These are phyloP conservation scores for Ustilago lituana DNA, from an alignment of 1,284 basidiomycete species.

Conservation along the genomic window DNA sequence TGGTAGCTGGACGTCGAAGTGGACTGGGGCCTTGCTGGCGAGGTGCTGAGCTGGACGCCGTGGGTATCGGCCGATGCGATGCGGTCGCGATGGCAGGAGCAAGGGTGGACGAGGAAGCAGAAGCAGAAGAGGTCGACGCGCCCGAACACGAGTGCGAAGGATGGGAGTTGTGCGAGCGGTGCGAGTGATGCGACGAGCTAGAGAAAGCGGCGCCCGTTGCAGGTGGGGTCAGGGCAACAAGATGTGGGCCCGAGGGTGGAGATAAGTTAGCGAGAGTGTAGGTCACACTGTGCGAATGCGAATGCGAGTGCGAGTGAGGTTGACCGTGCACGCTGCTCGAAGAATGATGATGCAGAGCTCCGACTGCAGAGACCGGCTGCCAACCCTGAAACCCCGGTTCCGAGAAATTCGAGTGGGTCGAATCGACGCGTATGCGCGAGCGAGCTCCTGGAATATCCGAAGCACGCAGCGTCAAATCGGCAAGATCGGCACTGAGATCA, in stretches of 20 bases:
- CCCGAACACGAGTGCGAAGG: slow-evolving; percentile 1
- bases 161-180: slow-evolving; percentile 16
- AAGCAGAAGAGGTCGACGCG: slow-evolving; percentile 4
- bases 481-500: slow-evolving; percentile 11
- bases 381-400: slow-evolving; percentile 20
- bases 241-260: slow-evolving; percentile 18
- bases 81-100: slow-evolving; percentile 3
- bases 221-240: slow-evolving; percentile 15
- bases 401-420: slow-evolving; percentile 24
- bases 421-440: slow-evolving; percentile 15
- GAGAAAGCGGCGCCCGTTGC: slow-evolving; percentile 7
- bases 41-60: slow-evolving; percentile 6
- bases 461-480: slow-evolving; percentile 29
- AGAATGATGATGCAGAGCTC: slow-evolving; percentile 4
- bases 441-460: slow-evolving; percentile 18
- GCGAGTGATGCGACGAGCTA: slow-evolving; percentile 22
- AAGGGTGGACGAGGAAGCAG: slow-evolving; percentile 9
- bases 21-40: slow-evolving; percentile 8
- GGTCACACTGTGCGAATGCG: neutral
- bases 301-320: slow-evolving; percentile 11
- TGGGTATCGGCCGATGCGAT: slow-evolving; percentile 12
- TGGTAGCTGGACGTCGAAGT: slow-evolving; percentile 8
- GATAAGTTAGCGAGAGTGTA: neutral
- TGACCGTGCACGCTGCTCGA: slow-evolving; percentile 12
- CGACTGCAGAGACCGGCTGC: slow-evolving; percentile 9